Evolutionary conservation across 805 yeast species (phyloP), one percentile per base, ranked within the genome.

Genomic region (Torulaspora gathmanii): DNA sequence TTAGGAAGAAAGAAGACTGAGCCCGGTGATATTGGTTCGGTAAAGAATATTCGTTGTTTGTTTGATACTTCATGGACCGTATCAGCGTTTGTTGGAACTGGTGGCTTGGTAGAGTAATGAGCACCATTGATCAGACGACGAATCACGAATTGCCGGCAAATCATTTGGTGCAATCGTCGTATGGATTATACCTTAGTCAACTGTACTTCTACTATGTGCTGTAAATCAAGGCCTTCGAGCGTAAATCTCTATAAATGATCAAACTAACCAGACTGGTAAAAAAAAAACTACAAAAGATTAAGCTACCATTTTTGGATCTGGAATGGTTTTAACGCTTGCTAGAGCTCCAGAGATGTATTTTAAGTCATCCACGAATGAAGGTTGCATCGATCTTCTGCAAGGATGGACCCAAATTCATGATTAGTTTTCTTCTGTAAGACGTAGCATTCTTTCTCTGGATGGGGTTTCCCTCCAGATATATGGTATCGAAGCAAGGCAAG

Each of bases 391-490:
- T 87, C 69, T 93, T 95, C 35, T 75, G 67, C 37, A 93, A 68
- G 8, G 82, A 75, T 0, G 83, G 80, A 6, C 61, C 62, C 48
- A 91, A 71, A 47, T 82, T 76, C 56, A 93, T 71, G 53, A 78
- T 78, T 37, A 93, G 61, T 63, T 93, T 93, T 58, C 93, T 79
- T 58, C 97, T 75, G 63, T 93, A 93, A 41, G 89, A 80, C 1
- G 93, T 81, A n/a, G 80, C 79, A 54, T 84, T 83, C 16, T 75
- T 62, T 23, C 68, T 54, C 57, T 93, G 96, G 15, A 93, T 63
- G 3, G 98, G 98, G 60, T 91, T 91, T 7, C 93, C 91, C 67
- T 93, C 99, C 52, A 93, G 80, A 61, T 93, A 93, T 4, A 93
- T 95, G 0, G 96, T 88, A 41, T 88, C 95, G 42, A 93, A 70